phyloP scores from a whole-genome alignment of 306 rosid species.

The Fragaria nilgerrensis region DNA sequence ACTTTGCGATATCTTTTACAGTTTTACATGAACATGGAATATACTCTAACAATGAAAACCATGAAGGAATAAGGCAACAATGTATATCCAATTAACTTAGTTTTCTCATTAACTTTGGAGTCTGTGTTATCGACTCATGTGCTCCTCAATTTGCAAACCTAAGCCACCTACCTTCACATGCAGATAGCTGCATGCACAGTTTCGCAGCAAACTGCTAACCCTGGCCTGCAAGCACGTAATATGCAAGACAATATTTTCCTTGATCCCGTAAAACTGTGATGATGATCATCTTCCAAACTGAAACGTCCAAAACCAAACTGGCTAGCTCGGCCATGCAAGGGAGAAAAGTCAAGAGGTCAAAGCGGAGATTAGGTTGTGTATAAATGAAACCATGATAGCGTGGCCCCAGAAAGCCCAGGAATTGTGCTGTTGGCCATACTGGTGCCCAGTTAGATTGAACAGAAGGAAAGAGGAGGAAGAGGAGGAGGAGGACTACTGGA shows the following conservation, averaged over 20 bases:
- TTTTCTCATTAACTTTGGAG: not conserved
- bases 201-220: not conserved
- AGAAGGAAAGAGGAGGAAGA: not conserved
- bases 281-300: too few species aligned
- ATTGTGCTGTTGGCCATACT: constrained; percentile 10
- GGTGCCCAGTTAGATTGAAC: not conserved
- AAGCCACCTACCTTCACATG: not conserved
- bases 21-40: too few species aligned
- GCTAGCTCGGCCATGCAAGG: not conserved
- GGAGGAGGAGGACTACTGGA: not conserved
- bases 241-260: not conserved
- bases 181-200: not conserved
- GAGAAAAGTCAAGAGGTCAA: not conserved
- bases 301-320: not conserved
- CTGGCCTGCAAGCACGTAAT: not conserved
- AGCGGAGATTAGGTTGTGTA: not conserved
- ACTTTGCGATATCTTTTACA: too few species aligned
- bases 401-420: constrained; percentile 14
- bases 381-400: constrained; percentile 12
- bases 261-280: constrained; percentile 6
- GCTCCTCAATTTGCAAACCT: not conserved
- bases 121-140: not conserved
- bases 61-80: too few species aligned
- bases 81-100: too few species aligned
- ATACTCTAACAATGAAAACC: too few species aligned